Evolutionary conservation across 768 basidiomycete genomes (phyloP).

Genomic region (Fistulinella prunicolor): DNA sequence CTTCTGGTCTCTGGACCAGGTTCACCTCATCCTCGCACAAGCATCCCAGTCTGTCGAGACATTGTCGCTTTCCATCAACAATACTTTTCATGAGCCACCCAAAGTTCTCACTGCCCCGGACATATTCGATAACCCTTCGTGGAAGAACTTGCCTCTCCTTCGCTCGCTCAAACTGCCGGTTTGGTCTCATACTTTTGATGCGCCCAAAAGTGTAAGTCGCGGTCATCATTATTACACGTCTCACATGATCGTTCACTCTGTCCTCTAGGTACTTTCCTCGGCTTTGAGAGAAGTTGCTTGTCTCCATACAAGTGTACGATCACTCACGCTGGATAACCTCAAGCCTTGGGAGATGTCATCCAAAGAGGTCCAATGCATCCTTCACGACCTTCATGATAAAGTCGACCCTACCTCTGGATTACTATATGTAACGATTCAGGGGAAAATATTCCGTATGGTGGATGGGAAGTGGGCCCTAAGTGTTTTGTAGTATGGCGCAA

Average conservation of each 20-base stretch:
- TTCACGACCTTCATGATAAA: conserved; percentile 3
- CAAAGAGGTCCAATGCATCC: background rate
- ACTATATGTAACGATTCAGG: background rate
- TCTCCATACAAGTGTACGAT: background rate
- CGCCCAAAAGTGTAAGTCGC: background rate
- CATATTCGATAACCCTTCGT: background rate
- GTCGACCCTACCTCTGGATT: background rate
- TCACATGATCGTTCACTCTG: background rate
- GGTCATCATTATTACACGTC: background rate
- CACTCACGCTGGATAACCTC: background rate
- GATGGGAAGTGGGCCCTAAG: conserved; percentile 7
- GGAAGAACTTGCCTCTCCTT: conserved; percentile 4
- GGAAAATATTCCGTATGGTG: background rate
- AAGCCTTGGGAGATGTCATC: background rate
- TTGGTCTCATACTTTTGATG: rapidly evolving
- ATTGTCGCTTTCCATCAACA: background rate
- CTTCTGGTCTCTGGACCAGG: background rate
- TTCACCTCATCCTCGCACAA: background rate
- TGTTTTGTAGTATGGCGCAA: background rate
- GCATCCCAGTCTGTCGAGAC: background rate
- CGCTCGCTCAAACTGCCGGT: conserved; percentile 6
- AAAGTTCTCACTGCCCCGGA: background rate
- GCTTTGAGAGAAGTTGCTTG: background rate
- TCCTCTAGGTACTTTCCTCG: background rate
- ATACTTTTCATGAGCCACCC: too few species aligned